Evolutionary conservation across 192 early-diverging fungal species (phyloP), one percentile per base, ranked within the genome.

Genomic region (Umbelopsis ramanniana): DNA sequence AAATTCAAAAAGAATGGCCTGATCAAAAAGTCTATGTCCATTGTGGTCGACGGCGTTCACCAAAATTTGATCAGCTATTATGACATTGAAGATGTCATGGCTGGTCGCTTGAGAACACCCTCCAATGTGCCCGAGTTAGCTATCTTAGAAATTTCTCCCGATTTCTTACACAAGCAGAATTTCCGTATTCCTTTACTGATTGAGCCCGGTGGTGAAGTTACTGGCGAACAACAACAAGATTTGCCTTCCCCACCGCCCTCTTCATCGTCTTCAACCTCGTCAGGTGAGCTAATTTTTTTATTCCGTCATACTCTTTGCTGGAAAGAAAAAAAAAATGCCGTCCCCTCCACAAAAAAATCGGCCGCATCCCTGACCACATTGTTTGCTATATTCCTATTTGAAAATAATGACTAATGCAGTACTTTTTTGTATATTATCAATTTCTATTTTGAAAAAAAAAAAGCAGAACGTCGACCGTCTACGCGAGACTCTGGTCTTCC

Each of bases 1-100:
- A 69, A 79, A 23, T 89, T 86, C 47, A 88, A 89, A 48, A 74
- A 78, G 43, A 83, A 85, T 70, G 93, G 93, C 2, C 77, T 94
- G 37, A 83, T 93, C 22, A 94, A 94, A 67, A 91, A 92, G 75
- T 92, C 92, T 22, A 91, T 94, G 81, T 93, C 92, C 9, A 85
- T 94, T 60, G 74, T 86, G 7, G 87, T 93, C 40, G 84, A 88
- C 63, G 87, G 87, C n/a, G 82, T 85, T 37, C 75, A 80, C n/a
- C 87, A 88, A 43, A 85, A 88, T 72, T 50, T 88, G 45, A 88
- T 88, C 50, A 84, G 82, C 15, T 88, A 88, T 66, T 88, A 88
- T 66, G 79, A 76, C 38, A 85, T 85, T 60, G 82, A 84, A 57
- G 87, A 88, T 66, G 83, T 88, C 57, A 19, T 88, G 7, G 75